A percentile compares a stretch with the other conserved stretches of the same genome.
Evolutionary conservation across 805 yeast species (phyloP).

Genomic region (Candida fluviatilis): DNA sequence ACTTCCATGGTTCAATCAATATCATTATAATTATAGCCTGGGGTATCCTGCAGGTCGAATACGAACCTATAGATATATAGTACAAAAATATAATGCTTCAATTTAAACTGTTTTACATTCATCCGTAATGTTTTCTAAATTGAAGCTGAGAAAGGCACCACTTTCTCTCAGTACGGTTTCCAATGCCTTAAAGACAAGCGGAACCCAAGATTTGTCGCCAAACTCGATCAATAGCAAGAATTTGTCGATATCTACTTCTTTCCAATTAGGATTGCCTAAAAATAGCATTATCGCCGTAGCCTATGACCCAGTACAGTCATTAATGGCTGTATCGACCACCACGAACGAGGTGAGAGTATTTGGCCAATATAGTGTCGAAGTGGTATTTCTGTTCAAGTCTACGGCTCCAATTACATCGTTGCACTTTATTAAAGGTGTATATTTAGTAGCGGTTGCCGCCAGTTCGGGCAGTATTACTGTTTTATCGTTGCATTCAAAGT

Average conservation of each 20-base stretch:
- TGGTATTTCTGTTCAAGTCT: conserved; percentile 51
- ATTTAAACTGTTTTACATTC: too few species aligned
- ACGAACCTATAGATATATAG: too few species aligned
- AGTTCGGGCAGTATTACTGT: conserved; percentile 57
- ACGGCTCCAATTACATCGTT: conserved; percentile 50
- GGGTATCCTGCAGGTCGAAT: too few species aligned
- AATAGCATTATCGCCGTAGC: conserved; percentile 68
- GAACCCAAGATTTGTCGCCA: conserved; percentile 25
- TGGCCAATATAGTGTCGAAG: conserved; percentile 81
- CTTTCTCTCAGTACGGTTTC: conserved; percentile 39
- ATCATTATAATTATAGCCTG: too few species aligned
- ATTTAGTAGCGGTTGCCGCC: conserved; percentile 66
- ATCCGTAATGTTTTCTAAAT: conserved; percentile 38
- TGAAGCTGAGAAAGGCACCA: conserved; percentile 39
- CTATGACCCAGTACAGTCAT: conserved; percentile 83
- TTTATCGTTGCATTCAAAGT: conserved; percentile 63
- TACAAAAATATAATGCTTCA: too few species aligned
- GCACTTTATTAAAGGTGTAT: conserved; percentile 74
- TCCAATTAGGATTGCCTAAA: conserved; percentile 38
- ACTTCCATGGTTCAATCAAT: too few species aligned
- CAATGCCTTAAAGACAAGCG: conserved; percentile 33
- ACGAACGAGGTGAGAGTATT: conserved; percentile 68
- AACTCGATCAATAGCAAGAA: conserved; percentile 27
- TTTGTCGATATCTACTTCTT: conserved; percentile 21
- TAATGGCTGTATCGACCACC: conserved; percentile 76